A percentile compares a stretch with the other conserved stretches of the same genome.
These are phyloP conservation scores for Arthrobotrys megalospora DNA, from an alignment of 2,329 filamentous ascomycete genomes.

Conservation along the genomic window DNA sequence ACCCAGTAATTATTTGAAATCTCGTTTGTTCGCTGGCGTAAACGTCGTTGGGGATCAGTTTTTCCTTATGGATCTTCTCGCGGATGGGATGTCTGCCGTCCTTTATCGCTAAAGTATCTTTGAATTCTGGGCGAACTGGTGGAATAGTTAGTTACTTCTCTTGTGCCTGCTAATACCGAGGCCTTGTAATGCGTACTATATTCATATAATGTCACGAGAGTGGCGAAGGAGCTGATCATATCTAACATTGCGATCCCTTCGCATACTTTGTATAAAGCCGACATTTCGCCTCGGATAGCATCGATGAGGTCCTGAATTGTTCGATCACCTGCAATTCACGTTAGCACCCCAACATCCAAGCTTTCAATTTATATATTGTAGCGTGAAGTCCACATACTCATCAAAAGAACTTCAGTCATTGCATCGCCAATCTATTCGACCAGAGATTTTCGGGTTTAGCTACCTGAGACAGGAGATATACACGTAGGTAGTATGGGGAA, in stretches of 20 bases:
- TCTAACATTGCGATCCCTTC: constrained; percentile 90
- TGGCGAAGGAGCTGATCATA: constrained; percentile 81
- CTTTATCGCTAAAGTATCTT: constrained; percentile 79
- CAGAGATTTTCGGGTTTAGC: constrained; percentile 36
- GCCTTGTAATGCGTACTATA: too few relatives aligned
- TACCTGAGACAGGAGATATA: too few relatives aligned
- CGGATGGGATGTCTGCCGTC: constrained; percentile 83
- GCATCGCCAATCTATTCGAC: constrained; percentile 80
- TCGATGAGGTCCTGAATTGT: constrained; percentile 80
- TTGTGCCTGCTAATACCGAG: too few relatives aligned
- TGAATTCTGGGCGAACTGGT: constrained; percentile 76
- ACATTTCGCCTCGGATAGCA: constrained; percentile 79
- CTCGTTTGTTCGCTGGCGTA: constrained; percentile 84
- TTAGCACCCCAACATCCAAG: not conserved
- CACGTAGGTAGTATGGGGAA: too few relatives aligned
- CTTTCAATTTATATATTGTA: constrained; percentile 3
- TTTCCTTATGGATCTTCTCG: constrained; percentile 78
- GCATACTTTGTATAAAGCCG: constrained; percentile 83
- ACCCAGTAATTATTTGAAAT: constrained; percentile 92
- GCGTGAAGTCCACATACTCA: constrained; percentile 71
- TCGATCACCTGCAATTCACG: constrained; percentile 71
- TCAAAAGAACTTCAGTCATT: constrained; percentile 84
- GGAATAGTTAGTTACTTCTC: not conserved
- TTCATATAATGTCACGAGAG: constrained; percentile 78
- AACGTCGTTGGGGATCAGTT: constrained; percentile 89